Evolutionary conservation across 2,329 filamentous ascomycete species (phyloP).

Genomic region (Lachnellula willkommii): DNA sequence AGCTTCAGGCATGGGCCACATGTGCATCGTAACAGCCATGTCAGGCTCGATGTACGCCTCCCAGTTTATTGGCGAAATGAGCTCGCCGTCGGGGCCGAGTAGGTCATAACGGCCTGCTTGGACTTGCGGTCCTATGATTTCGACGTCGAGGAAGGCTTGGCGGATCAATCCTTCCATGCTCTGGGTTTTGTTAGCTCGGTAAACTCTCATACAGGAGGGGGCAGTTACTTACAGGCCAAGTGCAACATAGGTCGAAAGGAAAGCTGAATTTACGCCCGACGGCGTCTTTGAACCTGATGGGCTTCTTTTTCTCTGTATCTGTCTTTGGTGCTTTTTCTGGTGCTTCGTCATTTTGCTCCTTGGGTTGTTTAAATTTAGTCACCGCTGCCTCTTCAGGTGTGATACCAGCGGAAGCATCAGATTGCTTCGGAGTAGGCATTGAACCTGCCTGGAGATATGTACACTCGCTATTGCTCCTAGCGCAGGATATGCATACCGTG

Average conservation of each 20-base stretch:
- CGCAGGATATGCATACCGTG: constrained; percentile 70
- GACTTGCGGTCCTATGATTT: constrained; percentile 67
- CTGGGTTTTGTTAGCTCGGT: constrained; percentile 28
- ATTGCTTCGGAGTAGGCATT: constrained; percentile 27
- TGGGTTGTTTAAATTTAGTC: neutral
- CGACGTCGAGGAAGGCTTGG: constrained; percentile 72
- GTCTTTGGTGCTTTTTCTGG: neutral
- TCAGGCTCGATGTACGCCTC: constrained; percentile 72
- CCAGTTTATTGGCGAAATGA: constrained; percentile 73
- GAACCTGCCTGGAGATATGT: constrained; percentile 56
- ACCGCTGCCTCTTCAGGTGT: neutral
- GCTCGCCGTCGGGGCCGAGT: constrained; percentile 69
- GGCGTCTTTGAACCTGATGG: constrained; percentile 87
- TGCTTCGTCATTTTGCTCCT: neutral
- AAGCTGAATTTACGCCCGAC: constrained; percentile 90
- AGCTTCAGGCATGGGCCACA: constrained; percentile 52
- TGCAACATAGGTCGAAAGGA: constrained; percentile 78
- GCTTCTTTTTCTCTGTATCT: constrained; percentile 44
- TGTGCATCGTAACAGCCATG: constrained; percentile 61
- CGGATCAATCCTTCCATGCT: constrained; percentile 83
- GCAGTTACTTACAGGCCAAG: constrained; percentile 65
- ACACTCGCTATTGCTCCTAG: constrained; percentile 66
- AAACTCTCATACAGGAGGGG: neutral
- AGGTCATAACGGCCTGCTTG: constrained; percentile 73
- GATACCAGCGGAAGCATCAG: constrained; percentile 25